Evolutionary conservation across 495 filamentous ascomycete genomes (phyloP), one percentile per base, ranked within the genome.

Genomic region (Collariella sp.): DNA sequence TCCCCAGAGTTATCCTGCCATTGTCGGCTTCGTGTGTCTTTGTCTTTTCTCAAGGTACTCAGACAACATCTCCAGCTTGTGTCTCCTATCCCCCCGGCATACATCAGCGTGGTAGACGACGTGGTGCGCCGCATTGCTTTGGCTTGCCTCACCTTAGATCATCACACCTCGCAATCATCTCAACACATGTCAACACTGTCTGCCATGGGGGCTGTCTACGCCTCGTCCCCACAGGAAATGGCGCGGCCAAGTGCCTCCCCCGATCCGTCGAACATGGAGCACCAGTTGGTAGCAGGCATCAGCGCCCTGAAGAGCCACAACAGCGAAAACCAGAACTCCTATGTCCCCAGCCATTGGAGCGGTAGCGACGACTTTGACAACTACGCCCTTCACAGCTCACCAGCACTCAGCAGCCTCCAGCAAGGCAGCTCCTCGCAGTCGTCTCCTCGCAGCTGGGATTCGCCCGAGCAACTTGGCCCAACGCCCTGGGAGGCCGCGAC

Each of bases 371-470:
- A 59, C 18, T 62, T 55, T 18, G 59, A 61, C 15, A 50, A 68
- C 56, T 67, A 66, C 56, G 39, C 66, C 6, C 41, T 68, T 3
- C 63, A 68, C 50, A 54, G 55, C 39, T 61, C 65, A 13, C 57
- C 62, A 3, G 36, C 47, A 1, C 13, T 42, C 1, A 47, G 36
- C 29, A 50, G 53, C 18, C 49, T 62, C 13, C 53, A 36, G 1
- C 55, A 51, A 24, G 50, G 12, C n/a, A 44, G 39, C 55, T 60
- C 65, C 2, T 33, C 18, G 16, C 54, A 55, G 50, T 58, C 66
- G 0, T 69, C 66, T 2, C 66, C 66, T 11, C 61, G 66, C 29
- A 67, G 51, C 47, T 67, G 66, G 64, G 50, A 40, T 29, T 60
- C 64, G 13, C 50, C 66, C 22, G 62, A 60, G 20, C 64, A 63